A percentile compares a stretch with the other conserved stretches of the same genome.
Conservation (phyloP, 2,329 filamentous ascomycete species). For the Alternaria sp. region DNA sequence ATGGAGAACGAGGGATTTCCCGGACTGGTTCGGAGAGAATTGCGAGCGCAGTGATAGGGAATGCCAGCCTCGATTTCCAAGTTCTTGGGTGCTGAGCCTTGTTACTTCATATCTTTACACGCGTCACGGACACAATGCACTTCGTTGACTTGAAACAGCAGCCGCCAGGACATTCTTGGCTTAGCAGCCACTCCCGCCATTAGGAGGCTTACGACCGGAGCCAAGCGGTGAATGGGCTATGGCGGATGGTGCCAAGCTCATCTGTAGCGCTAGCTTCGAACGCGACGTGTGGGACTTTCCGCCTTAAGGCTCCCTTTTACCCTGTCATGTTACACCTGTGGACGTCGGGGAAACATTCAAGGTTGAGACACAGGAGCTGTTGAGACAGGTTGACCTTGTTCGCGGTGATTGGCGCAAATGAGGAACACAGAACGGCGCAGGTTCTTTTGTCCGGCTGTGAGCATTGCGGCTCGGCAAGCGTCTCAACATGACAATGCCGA, state of each 20-base stretch:
- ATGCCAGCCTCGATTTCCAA: constrained; percentile 6
- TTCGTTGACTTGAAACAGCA: constrained; percentile 7
- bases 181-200: constrained; percentile 6
- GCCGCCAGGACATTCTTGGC: constrained; percentile 9
- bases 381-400: not conserved
- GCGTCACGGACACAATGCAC: constrained; percentile 1
- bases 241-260: constrained; percentile 4
- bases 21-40: not conserved
- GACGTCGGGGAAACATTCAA: not conserved
- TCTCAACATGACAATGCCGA: not conserved
- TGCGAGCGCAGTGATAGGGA: constrained; percentile 4
- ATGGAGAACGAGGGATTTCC: constrained; percentile 7
- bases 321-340: constrained; percentile 2
- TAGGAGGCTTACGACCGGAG: constrained; percentile 5
- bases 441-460: not conserved
- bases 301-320: not conserved
- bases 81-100: not conserved
- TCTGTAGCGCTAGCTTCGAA: constrained; percentile 5
- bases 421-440: not conserved
- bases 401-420: not conserved
- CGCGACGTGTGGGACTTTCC: constrained; percentile 3
- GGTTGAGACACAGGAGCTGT: not conserved
- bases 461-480: not conserved
- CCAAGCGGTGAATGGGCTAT: not conserved
- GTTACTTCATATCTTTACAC: constrained; percentile 8